Conservation (phyloP, 2,329 filamentous ascomycete species). For the Stachybotrys chartarum region DNA sequence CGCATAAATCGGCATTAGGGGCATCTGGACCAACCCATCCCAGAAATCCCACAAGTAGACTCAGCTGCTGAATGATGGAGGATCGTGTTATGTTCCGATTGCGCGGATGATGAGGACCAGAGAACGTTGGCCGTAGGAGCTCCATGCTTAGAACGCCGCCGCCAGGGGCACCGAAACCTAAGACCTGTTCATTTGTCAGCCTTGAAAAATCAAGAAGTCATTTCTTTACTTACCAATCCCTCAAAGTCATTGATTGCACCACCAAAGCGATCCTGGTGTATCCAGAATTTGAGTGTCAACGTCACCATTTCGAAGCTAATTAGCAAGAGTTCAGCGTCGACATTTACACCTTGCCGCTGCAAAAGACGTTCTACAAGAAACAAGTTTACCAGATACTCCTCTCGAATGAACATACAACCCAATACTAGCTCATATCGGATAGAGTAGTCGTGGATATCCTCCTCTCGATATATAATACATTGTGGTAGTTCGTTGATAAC, state of each 20-base stretch:
- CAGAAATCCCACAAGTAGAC: slow-evolving; percentile 40
- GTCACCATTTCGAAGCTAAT: slow-evolving; percentile 32
- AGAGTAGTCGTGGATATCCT: not conserved
- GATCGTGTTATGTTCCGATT: slow-evolving; percentile 29
- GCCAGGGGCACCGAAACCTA: slow-evolving; percentile 39
- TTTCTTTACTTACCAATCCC: slow-evolving; percentile 29
- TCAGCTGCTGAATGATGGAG: slow-evolving; percentile 41
- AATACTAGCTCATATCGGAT: not conserved
- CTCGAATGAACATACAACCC: not conserved
- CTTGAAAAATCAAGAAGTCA: not conserved
- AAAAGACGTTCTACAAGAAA: slow-evolving; percentile 53
- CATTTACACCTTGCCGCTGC: slow-evolving; percentile 31
- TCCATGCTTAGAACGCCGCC: slow-evolving; percentile 42
- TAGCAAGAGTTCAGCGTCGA: slow-evolving; percentile 30
- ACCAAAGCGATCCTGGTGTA: slow-evolving; percentile 33
- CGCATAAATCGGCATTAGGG: slow-evolving; percentile 38
- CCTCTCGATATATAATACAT: not conserved
- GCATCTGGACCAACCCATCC: slow-evolving; percentile 39
- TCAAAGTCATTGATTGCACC: slow-evolving; percentile 32
- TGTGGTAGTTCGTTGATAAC: not conserved
- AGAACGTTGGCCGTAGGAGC: slow-evolving; percentile 31
- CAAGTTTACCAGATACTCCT: slow-evolving; percentile 40
- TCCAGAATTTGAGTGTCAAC: slow-evolving; percentile 37
- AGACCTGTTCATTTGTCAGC: slow-evolving; percentile 10
- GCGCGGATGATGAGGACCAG: slow-evolving; percentile 15